Evolutionary conservation across 768 basidiomycete species (phyloP), one percentile per base, ranked within the genome.

Genomic region (Tylopilus sp.): DNA sequence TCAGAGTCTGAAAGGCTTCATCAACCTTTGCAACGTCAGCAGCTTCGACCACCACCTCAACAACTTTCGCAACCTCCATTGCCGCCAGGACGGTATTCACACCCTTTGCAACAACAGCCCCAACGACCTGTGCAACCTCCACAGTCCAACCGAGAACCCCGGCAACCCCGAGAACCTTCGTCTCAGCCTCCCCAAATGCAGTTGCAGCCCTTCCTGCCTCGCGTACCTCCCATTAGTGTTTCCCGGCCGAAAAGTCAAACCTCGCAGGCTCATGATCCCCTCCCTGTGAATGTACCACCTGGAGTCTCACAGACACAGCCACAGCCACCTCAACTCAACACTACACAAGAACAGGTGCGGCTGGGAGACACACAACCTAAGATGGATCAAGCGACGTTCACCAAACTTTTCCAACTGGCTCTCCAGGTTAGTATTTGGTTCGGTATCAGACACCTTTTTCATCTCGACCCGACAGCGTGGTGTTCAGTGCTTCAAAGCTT

Each of bases 381-480:
- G 17, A 16, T 17, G 12, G 55, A 57, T 43, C 56, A 56, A 45
- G 63, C 54, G 13, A 50, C 17, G 16, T 69, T 70, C 24, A 45
- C 58, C 25, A 55, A 51, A 19, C 37, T 36, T 25, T 71, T 69
- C 29, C 69, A 64, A 33, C 19, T 7, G 1, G 61, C 57, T 14
- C 45, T 58, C 9, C 49, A 57, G 38, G 68, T 69, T 45, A 5
- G 67, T 56, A 14, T 33, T 44, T 45, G 25, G 9, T 52, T 54
- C 12, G 21, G 42, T 38, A 16, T 42, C 36, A n/a, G n/a, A n/a
- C 11, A 1, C 16, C 36, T 40, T 50, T 29, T 48, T 60, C 33
- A 64, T 28, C 19, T 26, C 24, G 19, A 26, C 26, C 16, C 13
- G 13, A 33, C 40, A 68, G 66, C 46, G 42, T n/a, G 66, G 65